Evolutionary conservation across 1,284 basidiomycete species (phyloP), one percentile per base, ranked within the genome.

Genomic region (Takashimella koratensis): DNA sequence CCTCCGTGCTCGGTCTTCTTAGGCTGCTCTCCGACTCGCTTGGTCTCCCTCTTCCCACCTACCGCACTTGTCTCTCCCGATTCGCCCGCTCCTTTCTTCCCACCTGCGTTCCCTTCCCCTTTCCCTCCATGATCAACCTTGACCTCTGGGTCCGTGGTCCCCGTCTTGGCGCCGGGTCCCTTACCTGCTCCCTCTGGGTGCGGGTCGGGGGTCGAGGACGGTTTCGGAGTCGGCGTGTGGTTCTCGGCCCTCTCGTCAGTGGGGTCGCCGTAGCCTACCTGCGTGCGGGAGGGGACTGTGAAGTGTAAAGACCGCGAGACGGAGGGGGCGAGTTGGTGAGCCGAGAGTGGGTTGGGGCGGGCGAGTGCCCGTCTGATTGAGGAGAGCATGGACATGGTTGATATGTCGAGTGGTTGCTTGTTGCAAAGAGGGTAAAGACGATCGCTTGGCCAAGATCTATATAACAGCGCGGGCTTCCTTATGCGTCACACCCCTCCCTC

Each of bases 191-290:
- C 65, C 2, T 51, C 20, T 2, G 63, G 61, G 22, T 65, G 40
- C 23, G 64, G 63, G 47, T 65, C 66, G 24, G 63, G 39, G 11
- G 59, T 50, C 2, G 66, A 68, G 3, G 58, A 45, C 1, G 60
- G 56, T 6, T 47, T 47, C 11, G 62, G 57, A 3, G 50, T 48
- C 21, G 65, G 67, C 4, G 67, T 68, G 11, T 63, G 25, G 56
- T 67, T 67, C 24, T 55, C 58, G n/a, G 50, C 48, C 48, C 66
- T 66, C 47, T 70, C 67, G 20, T 62, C 61, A 46, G 54, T 58
- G 2, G 67, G 64, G 47, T 70, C 67, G 23, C 67, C 67, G 57
- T 70, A 70, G 12, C 67, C 67, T 24, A 66, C 54, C 10, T 58
- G 36, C 3, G 63, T 63, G 25, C 41, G 52, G 24, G 39, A 43